Conservation (phyloP, 805 yeast species). For the Candida succiphila region DNA sequence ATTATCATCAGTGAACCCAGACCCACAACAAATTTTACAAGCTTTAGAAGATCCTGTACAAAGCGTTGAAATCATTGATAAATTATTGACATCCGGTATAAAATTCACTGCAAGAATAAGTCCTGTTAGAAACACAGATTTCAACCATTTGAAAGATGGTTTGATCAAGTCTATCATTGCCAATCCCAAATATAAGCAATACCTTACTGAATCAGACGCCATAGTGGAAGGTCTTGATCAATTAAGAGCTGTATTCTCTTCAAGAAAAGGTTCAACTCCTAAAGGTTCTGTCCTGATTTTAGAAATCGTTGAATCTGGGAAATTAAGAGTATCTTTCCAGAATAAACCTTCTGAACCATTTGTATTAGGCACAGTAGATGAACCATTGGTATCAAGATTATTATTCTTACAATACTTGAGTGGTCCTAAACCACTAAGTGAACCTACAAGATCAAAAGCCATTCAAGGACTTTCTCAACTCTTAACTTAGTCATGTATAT, state of each 20-base stretch:
- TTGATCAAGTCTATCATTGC: conserved; percentile 71
- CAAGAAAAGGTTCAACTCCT: conserved; percentile 60
- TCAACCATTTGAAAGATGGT: conserved; percentile 83
- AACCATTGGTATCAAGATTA: conserved; percentile 55
- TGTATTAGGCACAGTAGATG: conserved; percentile 48
- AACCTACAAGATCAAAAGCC: conserved; percentile 30
- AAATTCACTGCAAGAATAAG: conserved; percentile 65
- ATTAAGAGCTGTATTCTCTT: conserved; percentile 47
- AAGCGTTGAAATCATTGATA: conserved; percentile 44
- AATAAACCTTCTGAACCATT: conserved; percentile 18
- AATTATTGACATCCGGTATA: conserved; percentile 48
- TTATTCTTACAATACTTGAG: conserved; percentile 69
- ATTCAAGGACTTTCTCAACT: conserved; percentile 9
- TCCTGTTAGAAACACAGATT: conserved; percentile 88
- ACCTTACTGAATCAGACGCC: conserved; percentile 31
- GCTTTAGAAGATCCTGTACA: conserved; percentile 36
- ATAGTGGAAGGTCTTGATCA: conserved; percentile 52
- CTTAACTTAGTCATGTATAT: neutral
- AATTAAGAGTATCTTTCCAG: conserved; percentile 33
- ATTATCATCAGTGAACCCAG: conserved; percentile 27
- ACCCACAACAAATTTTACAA: conserved; percentile 23
- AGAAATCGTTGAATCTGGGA: conserved; percentile 40
- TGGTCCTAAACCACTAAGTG: conserved; percentile 57
- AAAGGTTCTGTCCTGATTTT: conserved; percentile 61
- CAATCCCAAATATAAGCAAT: conserved; percentile 44